Base-by-base conservation (phyloP, 1,284 basidiomycete species). In the Mycena citricolor region DNA sequence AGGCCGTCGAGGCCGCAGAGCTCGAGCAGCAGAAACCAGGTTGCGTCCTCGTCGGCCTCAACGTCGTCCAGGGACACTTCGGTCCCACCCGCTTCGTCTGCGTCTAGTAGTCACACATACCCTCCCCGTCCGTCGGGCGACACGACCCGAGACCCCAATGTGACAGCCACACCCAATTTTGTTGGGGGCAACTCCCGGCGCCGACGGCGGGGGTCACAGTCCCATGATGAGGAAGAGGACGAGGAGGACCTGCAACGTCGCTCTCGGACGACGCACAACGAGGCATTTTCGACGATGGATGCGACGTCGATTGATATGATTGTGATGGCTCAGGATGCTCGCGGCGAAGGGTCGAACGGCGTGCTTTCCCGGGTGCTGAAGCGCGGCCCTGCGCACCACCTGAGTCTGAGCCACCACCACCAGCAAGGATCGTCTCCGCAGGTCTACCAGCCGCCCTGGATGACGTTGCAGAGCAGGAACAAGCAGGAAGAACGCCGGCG, bases 281-380 rank as follows among this genome's bases (percentile, higher is more conserved):
- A 89, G 62, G 80, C 83, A 0, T 89, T 84, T 52, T 83, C n/a
- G 68, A 88, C 42, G 77, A 86, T 59, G 74, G 79, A 19, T 74
- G 69, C 48, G 68, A 69, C 32, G 72, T 82, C 44, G 78, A 81
- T 58, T 70, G 70, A 55, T 61, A 74, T 40, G 73, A 72, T 25
- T 65, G 46, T 44, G 34, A 32, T 39, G 4, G 44, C 44, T 16
- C 41, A 41, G 24, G 47, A 53, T 24, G 37, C 32, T 28, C 51
- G 47, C 4, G 44, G 40, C 23, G 47, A 48, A 8, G 24, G 30
- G 19, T 25, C 50, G n/a, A 52, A 52, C 28, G 46, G 50, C 14
- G 36, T 52, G 8, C 24, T 49, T 3, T 44, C 49, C 12, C 40
- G 45, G 17, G 37, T 52, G 22, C 29, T 48, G 14, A 12, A 43